Evolutionary conservation across 768 basidiomycete species (phyloP).

Genomic region (Pisolithus tinctorius): DNA sequence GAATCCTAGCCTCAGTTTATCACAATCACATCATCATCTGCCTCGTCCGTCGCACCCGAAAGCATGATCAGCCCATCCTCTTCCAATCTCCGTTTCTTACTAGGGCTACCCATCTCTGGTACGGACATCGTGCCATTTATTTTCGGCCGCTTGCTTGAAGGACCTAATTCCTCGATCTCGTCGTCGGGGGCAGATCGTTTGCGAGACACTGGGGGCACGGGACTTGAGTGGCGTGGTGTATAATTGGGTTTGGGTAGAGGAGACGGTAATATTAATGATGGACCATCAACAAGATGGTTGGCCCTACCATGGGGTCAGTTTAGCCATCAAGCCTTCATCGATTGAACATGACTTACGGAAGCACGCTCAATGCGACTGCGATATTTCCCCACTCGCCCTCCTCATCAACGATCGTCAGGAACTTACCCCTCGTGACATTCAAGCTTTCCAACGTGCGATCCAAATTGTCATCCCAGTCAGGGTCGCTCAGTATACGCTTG

Average conservation of each 20-base stretch:
- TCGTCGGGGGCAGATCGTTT: constrained; percentile 59
- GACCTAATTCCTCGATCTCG: constrained; percentile 50
- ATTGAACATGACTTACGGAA: constrained; percentile 52
- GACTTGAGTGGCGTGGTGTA: constrained; percentile 33
- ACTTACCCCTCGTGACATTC: constrained; percentile 75
- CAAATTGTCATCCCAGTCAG: constrained; percentile 89
- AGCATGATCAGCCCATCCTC: constrained; percentile 70
- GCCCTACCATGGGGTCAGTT: constrained; percentile 32
- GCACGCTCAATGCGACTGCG: constrained; percentile 55
- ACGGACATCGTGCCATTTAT: constrained; percentile 21
- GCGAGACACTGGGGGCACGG: constrained; percentile 38
- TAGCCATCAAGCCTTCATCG: not conserved
- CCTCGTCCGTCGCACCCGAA: constrained; percentile 46
- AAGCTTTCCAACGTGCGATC: constrained; percentile 77
- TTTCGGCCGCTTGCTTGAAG: constrained; percentile 49
- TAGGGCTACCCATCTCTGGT: constrained; percentile 40
- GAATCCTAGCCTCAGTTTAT: constrained; percentile 37
- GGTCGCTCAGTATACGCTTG: constrained; percentile 80
- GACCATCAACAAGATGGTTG: constrained; percentile 45
- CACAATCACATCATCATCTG: constrained; percentile 51
- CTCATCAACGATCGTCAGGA: constrained; percentile 85
- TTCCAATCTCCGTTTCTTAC: constrained; percentile 59
- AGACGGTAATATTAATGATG: constrained; percentile 56
- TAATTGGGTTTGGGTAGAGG: constrained; percentile 54
- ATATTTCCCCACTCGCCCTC: constrained; percentile 72